Base-by-base conservation (phyloP, 2,329 filamentous ascomycete genomes). In the Venturia effusa region DNA sequence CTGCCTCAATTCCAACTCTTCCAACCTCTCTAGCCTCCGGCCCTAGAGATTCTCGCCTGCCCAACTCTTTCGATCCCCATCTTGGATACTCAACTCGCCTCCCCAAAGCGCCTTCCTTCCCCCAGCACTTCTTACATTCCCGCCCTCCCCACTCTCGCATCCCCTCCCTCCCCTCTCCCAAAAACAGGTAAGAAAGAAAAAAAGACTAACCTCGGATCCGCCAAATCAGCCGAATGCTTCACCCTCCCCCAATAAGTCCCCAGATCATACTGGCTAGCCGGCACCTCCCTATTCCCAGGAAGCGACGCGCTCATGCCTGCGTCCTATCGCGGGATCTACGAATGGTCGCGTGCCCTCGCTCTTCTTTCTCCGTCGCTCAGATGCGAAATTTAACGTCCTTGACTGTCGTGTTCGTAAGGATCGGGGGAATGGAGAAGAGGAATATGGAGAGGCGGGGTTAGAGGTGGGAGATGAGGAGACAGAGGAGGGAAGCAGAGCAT, bases 191-290 rank as follows among this genome's bases (percentile, higher is more conserved):
- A 68, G 69, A 68, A 68, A 67, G 70, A 65, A 67, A 66, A 71
- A 65, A 64, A 70, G 68, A 67, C 89, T 86, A 82, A 97, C 93
- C 92, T 94, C 69, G 94, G 94, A 81, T 99, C 94, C 74, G 92
- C 89, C 71, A 99, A 86, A 71, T 92, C 87, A 66, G 90, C 88
- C 22, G 92, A 87, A 79, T 99, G 93, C 78, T 84, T 85, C 72
- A 97, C 94, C 65, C 94, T 87, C 68, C 94, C 94, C 90, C 90
- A 94, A 79, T 99, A 99, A 59, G 92, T 97, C 73, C 78, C 85
- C 71, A 99, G 82, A 74, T 99, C 90, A 83, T 95, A 93, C 76
- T 92, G 91, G 63, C 94, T 99, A 64, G 87, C 85, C 66, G 94
- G 94, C 68, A 97, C 83, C 76, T 96, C 91, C 75, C 93, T 88